Base-by-base conservation (phyloP, 768 basidiomycete genomes). In the Tricholoma terreum region DNA sequence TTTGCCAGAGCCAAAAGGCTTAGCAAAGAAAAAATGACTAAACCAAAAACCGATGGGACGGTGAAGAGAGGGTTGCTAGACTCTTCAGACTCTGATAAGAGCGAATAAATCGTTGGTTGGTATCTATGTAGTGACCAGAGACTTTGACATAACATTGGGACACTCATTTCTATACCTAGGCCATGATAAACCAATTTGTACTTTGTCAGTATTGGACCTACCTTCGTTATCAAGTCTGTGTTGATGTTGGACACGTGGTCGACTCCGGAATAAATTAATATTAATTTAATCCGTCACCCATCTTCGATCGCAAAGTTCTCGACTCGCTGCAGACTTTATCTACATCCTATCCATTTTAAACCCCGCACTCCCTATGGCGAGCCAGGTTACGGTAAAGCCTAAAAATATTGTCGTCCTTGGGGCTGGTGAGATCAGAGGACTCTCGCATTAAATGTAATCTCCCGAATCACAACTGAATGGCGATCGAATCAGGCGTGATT, bases 1-100 rank as follows among this genome's bases (percentile, higher is more conserved):
- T 96, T 89, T 70, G 87, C 91, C 11, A 80, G 95, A 7, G 92
- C 87, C 7, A 98, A 98, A 72, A 76, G 95, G 67, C 58, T 84
- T 60, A 68, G 73, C 55, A 66, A 85, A 79, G 70, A 53, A 27
- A 50, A 35, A 10, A 33, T 30, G 6, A 46, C 27, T 31, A 15
- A 10, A 27, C 24, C 46, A 24, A 43, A 12, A 1, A 31, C 15
- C 17, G 12, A 5, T 21, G 33, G 22, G 21, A 53, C 22, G 36
- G 9, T 15, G 17, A 52, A 55, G 24, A 24, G 21, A 19, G 48
- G 12, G 27, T 33, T 50, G 21, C 40, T 24, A 36, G 53, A 36
- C 14, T 15, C 15, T 31, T 59, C 56, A 35, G 60, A 58, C 34
- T 54, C 52, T 15, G 62, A 60, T 52, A 65, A 65, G 38, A 60